Evolutionary conservation across 257 asterid species (phyloP), one percentile per base, ranked within the genome.

Genomic region (Primulina tabacum): DNA sequence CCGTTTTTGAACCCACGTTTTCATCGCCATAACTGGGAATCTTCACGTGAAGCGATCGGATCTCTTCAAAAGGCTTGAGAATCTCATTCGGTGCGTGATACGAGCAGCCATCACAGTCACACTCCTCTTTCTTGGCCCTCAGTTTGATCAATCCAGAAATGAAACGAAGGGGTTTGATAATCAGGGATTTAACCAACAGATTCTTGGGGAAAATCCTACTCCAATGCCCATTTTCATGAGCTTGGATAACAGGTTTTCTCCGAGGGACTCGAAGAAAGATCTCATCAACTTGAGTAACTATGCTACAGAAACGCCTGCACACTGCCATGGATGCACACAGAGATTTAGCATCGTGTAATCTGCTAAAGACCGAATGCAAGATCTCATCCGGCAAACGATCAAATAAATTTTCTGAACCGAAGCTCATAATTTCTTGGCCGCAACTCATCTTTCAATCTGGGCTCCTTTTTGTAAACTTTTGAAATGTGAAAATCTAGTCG

Each of bases 351-450:
- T 90, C 96, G 21, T 68, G 80, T 55, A 90, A 32, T 58, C 80
- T 85, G 62, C 73, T 75, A 74, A 90, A 85, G 33, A 90, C 82
- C 4, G 73, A 58, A 0, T 68, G 76, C 14, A 87, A 60, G 26
- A 88, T 59, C 18, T 80, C 89, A 75, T 90, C 92, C 16, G 97
- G 92, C 58, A 90, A 64, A 2, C 84, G 78, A 61, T 86, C 92
- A 73, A 90, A 88, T 10, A 59, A 30, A 65, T 88, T 83, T 4
- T 43, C 71, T 28, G 71, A 47, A 53, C 20, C 35, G 21, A 35
- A 38, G 5, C 10, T 60, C 61, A 28, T 28, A 28, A 67, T 58
- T 65, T 78, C 57, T 35, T 37, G 18, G 14, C 8, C 2, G 26
- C 63, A 18, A 58, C 57, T 64, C 71, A 72, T 50, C 4, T 38